Conservation (phyloP, 192 early-diverging fungal species). For the Entomortierella lignicola region DNA sequence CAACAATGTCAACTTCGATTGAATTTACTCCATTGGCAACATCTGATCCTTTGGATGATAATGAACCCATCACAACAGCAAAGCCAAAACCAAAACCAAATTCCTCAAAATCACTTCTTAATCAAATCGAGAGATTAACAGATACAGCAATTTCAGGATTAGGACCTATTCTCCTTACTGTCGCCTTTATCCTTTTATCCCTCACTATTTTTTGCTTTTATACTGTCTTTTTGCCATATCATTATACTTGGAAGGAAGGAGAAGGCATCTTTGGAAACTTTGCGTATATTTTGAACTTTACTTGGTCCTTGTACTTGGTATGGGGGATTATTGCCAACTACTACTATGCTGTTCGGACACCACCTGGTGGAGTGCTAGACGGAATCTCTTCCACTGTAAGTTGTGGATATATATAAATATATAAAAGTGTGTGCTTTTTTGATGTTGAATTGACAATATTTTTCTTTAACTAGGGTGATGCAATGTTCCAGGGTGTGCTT, state of each 20-base stretch:
- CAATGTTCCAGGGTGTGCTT: slow-evolving; percentile 54
- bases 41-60: slow-evolving; percentile 32
- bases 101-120: slow-evolving; percentile 7
- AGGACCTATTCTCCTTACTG: slow-evolving; percentile 62
- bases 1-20: slow-evolving; percentile 37
- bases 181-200: slow-evolving; percentile 61
- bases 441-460: neutral
- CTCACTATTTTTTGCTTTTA: slow-evolving; percentile 58
- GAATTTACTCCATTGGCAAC: slow-evolving; percentile 48
- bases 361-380: slow-evolving; percentile 60
- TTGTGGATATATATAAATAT: neutral
- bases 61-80: slow-evolving; percentile 21
- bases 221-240: slow-evolving; percentile 60
- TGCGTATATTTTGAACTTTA: slow-evolving; percentile 37
- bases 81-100: neutral
- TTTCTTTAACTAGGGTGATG: slow-evolving; percentile 50
- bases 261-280: slow-evolving; percentile 49
- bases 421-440: no score
- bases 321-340: slow-evolving; percentile 67
- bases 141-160: slow-evolving; percentile 56
- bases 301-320: slow-evolving; percentile 60
- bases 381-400: slow-evolving; percentile 31
- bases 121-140: slow-evolving; percentile 17
- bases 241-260: slow-evolving; percentile 57
- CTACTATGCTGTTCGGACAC: slow-evolving; percentile 66